Base-by-base conservation (phyloP, 1,139 yeast species). In the Yamadazyma aaseri region DNA sequence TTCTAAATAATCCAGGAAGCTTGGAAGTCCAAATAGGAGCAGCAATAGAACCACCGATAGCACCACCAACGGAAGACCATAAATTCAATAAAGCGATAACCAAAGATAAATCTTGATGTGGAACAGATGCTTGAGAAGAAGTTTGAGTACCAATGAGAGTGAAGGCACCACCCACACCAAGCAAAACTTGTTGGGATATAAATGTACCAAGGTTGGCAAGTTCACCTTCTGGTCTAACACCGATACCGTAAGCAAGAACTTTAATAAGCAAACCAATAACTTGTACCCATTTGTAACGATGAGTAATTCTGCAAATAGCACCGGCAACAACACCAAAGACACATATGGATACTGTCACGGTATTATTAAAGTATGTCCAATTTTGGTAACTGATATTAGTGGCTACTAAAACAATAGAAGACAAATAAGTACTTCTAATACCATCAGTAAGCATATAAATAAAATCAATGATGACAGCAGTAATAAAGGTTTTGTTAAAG, bases 1-100 rank as follows among this genome's bases (percentile, higher is more conserved):
- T 35, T 40, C 49, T 44, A 36, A 60, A 44, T 26, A 47, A 50
- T 15, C 32, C 41, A 9, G 74, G 73, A 31, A 72, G 43, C 22
- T 58, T 50, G 25, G 65, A 56, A 15, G 69, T 56, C 77, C 77
- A 72, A 24, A 73, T 58, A n/a, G 73, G 72, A 36, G 73, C 73
- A 18, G 74, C 60, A 26, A 71, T 55, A 5, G 76, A 60, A 29
- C 57, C 49, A 7, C 77, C 78, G 31, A 73, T 49, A 9, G 73
- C 70, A 30, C 58, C 48, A 27, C 77, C 78, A 39, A 73, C 59
- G 28, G 71, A 71, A 45, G 72, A 60, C 50, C 64, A 58, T 26
- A 76, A 53, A n/a, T 58, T 44, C 38, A 71, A 57, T 17, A 73
- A 46, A 2, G 76, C 61, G 34, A 73, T 71, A 21, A 65, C 59